phyloP scores from a whole-genome alignment of 2,329 filamentous ascomycete species.

The Cercospora berteroae region DNA sequence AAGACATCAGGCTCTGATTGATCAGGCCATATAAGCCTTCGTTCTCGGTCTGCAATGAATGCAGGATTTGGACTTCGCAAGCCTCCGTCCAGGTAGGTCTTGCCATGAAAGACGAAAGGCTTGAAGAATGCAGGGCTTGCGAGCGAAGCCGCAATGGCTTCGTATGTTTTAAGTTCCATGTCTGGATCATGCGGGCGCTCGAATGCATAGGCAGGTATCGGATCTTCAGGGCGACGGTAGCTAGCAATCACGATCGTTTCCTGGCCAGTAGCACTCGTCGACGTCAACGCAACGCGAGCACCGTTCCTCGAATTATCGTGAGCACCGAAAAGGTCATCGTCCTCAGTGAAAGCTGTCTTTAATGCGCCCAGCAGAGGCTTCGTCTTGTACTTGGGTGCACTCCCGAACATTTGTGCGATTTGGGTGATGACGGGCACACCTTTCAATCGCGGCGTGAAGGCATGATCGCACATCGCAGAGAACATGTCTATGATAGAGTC shows the following conservation, averaged over 20 bases:
- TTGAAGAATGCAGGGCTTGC: constrained; percentile 54
- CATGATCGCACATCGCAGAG: constrained; percentile 40
- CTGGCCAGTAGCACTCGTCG: constrained; percentile 42
- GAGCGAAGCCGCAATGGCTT: constrained; percentile 53
- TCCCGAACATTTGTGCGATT: constrained; percentile 31
- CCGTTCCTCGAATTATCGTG: constrained; percentile 26
- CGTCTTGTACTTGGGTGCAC: constrained; percentile 37
- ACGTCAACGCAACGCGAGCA: constrained; percentile 46
- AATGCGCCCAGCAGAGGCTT: constrained; percentile 39
- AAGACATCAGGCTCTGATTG: constrained; percentile 37
- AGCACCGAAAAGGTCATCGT: constrained; percentile 33
- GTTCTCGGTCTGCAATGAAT: constrained; percentile 50
- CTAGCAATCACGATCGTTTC: constrained; percentile 46
- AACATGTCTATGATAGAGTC: constrained; percentile 44
- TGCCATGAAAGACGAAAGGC: constrained; percentile 49
- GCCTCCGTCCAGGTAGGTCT: constrained; percentile 52
- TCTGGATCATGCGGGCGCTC: constrained; percentile 41
- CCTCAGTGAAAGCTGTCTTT: constrained; percentile 41
- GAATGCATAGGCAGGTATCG: constrained; percentile 40
- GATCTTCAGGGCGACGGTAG: constrained; percentile 43
- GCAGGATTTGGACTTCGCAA: constrained; percentile 54
- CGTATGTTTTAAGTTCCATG: constrained; percentile 50
- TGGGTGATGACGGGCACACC: constrained; percentile 39
- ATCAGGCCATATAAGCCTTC: constrained; percentile 38
- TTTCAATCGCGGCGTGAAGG: constrained; percentile 44